Percentiles rank a stretch among this genome's conserved stretches.
phyloP scores from a whole-genome alignment of 441 rosid species.

The Pelargonium myrrhifolium region DNA sequence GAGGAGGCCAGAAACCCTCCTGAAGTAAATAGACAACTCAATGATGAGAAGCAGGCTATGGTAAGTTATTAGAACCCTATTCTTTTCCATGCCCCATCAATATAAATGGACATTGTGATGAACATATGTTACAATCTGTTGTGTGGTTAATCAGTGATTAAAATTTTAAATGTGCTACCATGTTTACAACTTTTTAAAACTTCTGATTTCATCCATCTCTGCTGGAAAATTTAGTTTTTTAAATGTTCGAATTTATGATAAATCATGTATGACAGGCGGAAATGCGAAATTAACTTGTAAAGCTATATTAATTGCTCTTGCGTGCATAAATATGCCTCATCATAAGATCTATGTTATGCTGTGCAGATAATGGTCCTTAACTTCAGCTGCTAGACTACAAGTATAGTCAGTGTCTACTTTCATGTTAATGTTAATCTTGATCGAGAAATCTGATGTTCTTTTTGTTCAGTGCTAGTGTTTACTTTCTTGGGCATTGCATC shows the following conservation, averaged over 20 bases:
- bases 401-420: too few relatives aligned
- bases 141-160: neutral
- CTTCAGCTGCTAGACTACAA: too few relatives aligned
- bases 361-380: too few relatives aligned
- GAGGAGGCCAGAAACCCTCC: constrained; percentile 67
- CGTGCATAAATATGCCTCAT: neutral
- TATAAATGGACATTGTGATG: neutral
- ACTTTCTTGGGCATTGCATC: too few relatives aligned
- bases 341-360: too few relatives aligned
- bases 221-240: neutral
- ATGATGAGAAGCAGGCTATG: constrained; percentile 94
- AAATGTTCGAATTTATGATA: neutral
- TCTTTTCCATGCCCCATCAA: neutral
- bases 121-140: neutral
- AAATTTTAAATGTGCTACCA: neutral
- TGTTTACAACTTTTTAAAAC: neutral
- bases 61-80: constrained; percentile 32
- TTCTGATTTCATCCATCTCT: neutral
- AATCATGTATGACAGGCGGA: neutral
- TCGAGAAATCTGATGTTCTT: too few relatives aligned
- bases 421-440: too few relatives aligned
- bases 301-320: too few relatives aligned
- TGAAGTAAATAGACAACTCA: constrained; percentile 64
- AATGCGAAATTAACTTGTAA: neutral
- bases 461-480: too few relatives aligned